Evolutionary conservation across 2,329 filamentous ascomycete genomes (phyloP).

Genomic region (Colletotrichum shisoi): DNA sequence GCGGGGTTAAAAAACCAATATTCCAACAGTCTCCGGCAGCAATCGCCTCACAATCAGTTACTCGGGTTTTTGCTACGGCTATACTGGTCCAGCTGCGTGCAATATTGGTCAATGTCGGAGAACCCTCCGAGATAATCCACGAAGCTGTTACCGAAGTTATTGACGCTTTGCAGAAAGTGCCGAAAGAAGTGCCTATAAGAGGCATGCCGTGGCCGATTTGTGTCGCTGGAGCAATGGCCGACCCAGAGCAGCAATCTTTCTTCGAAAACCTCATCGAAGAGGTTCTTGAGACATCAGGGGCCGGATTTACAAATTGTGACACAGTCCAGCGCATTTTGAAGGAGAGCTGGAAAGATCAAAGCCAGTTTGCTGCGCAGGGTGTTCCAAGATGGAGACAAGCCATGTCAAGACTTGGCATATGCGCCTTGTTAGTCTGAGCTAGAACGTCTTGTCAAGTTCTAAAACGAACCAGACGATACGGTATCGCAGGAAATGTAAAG

Average conservation of each 20-base stretch:
- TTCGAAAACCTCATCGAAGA: constrained; percentile 21
- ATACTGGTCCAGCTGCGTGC: constrained; percentile 16
- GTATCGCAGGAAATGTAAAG: background rate
- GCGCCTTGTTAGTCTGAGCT: constrained; percentile 18
- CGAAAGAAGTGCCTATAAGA: constrained; percentile 5
- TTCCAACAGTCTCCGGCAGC: background rate
- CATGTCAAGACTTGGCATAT: constrained; percentile 19
- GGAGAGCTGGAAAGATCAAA: constrained; percentile 21
- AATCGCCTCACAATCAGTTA: constrained; percentile 20
- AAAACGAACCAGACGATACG: too few relatives aligned
- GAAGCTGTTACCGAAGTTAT: constrained; percentile 20
- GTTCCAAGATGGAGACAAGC: constrained; percentile 6
- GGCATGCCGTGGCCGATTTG: constrained; percentile 31
- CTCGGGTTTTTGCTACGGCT: constrained; percentile 28
- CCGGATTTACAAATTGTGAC: constrained; percentile 29
- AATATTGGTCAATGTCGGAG: background rate
- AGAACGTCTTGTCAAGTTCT: background rate
- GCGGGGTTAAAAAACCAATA: background rate
- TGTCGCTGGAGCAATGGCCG: constrained; percentile 28
- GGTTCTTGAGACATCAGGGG: constrained; percentile 17
- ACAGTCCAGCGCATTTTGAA: constrained; percentile 18
- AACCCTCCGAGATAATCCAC: background rate
- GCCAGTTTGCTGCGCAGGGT: background rate
- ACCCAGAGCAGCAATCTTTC: constrained; percentile 12
- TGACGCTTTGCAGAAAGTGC: constrained; percentile 16